Base-by-base conservation (phyloP, 768 basidiomycete genomes). In the Hericium rajendrae region DNA sequence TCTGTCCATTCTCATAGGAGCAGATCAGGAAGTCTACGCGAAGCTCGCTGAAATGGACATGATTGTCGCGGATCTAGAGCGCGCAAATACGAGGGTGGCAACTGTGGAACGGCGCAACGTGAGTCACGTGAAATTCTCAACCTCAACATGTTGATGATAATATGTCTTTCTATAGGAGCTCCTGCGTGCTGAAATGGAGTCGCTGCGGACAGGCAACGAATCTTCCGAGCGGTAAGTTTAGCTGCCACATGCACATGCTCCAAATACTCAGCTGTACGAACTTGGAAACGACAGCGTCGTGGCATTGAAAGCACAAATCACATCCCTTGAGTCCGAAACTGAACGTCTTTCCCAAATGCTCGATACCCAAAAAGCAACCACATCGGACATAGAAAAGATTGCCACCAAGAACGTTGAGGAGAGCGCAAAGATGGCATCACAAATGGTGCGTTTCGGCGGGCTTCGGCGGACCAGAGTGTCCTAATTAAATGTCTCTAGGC, bases 101-200 rank as follows among this genome's bases (percentile, higher is more conserved):
- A 84, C 88, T 2, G 88, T 98, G 39, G 95, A 98, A 71, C 81
- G 94, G 60, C 81, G 97, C 53, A 98, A 99, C 73, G 92, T 93
- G 62, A 56, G 80, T 68, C 24, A 10, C 26, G 9, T 37, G 16
- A 51, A 13, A 8, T 48, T 38, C 16, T 56, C 22, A 15, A 55
- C 15, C 43, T 48, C 5, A 43, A 32, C 51, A 38, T 26, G 48
- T 53, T 50, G 54, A 49, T 10, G 38, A 48, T 37, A 16, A 40
- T 63, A 6, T 51, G 6, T 32, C 12, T 20, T n/a, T 48, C 10
- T 32, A 10, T 66, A 94, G 91, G 97, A 98, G 74, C 79, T 91
- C n/a, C 77, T 99, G 16, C 84, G 95, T 11, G 93, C 94, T 20
- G 94, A 97, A 69, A 94, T 97, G 51, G 97, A 98, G 69, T 78